Evolutionary conservation across 2,329 filamentous ascomycete genomes (phyloP), one percentile per base, ranked within the genome.

Genomic region (Blumeria hordei): DNA sequence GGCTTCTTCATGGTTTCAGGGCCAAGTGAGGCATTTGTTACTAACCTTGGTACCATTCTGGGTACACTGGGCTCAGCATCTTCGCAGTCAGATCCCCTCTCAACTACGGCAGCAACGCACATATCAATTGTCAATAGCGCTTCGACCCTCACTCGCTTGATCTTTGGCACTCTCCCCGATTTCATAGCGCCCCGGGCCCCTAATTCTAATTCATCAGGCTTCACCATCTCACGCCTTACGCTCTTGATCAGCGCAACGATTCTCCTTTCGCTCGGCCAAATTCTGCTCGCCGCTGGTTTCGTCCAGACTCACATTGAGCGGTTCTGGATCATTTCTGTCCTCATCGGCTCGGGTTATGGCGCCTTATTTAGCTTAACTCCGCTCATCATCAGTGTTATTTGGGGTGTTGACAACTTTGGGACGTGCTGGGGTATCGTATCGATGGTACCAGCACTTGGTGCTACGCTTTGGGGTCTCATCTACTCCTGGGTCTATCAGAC

Each of bases 381-480:
- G 1, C 88, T 96, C 60, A 85, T 96, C 56, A 83, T 95, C 61
- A 87, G 82, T n/a, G 88, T 95, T 9, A 90, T 98, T 49, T 98
- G 92, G 92, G 92, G 92, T 32, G 88, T 94, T 0, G 88, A 96
- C 71, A 98, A 96, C 66, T 96, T 98, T 65, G 92, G 87, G 56
- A 98, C 92, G 0, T 96, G 98, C 63, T 98, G 90, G 80, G 92
- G 92, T 9, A 88, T 96, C 58, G 80, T 96, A 7, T 88, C 88
- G 44, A 92, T 93, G 73, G 81, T 90, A 56, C 92, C 92, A 2
- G 92, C 92, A 0, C 69, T 84, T 0, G 92, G 90, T 0, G 88
- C 90, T 0, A 87, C 87, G 0, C 74, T 94, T 35, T 98, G 90
- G 88, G 87, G 88, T 0, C 67, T 92, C 0, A 71, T 95, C n/a